Base-by-base conservation (phyloP, 148 eudicot genomes). In the Chenopodium berlandieri region DNA sequence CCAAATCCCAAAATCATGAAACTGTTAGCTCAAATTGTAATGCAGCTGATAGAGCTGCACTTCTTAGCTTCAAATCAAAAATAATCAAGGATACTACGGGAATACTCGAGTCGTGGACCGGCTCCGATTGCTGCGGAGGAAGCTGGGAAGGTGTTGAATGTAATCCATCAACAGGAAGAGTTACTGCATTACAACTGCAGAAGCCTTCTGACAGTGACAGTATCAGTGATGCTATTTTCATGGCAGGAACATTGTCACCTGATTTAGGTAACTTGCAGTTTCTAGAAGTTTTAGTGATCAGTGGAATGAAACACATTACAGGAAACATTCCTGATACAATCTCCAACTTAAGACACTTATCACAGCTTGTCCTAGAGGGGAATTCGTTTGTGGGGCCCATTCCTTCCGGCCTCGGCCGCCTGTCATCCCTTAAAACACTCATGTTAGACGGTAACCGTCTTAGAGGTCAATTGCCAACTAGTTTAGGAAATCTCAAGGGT, bases 141-240 rank as follows among this genome's bases (percentile, higher is more conserved):
- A 91, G 83, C 60, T 94, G 98, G 98, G 98, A 92, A 85, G 98
- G 98, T 20, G 89, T 94, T 68, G 74, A 89, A n/a, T 94, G 98
- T 62, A 79, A 86, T 67, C 88, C 87, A 4, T 56, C 75, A 0
- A 83, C 88, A 1, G 93, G 93, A 14, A 84, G 98, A 68, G 95
- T 94, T 27, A 94, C 85, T 58, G 73, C 87, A 50, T 75, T 94
- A 75, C 62, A 75, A 77, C 83, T 94, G 67, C 94, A 92, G 80
- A 83, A 82, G 34, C 90, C 94, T n/a, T 68, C 88, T 32, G 70
- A 75, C 23, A 87, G 69, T 30, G 76, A 27, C 40, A 68, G 73
- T 54, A 66, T 44, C 8, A 14, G 25, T 22, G 73, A 63, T 46
- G 83, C 52, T 27, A 56, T 86, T 23, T 93, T 73, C 82, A 94